A percentile compares a stretch with the other conserved stretches of the same genome.
phyloP scores from a whole-genome alignment of 768 basidiomycete species.

The Dioszegia hungarica region DNA sequence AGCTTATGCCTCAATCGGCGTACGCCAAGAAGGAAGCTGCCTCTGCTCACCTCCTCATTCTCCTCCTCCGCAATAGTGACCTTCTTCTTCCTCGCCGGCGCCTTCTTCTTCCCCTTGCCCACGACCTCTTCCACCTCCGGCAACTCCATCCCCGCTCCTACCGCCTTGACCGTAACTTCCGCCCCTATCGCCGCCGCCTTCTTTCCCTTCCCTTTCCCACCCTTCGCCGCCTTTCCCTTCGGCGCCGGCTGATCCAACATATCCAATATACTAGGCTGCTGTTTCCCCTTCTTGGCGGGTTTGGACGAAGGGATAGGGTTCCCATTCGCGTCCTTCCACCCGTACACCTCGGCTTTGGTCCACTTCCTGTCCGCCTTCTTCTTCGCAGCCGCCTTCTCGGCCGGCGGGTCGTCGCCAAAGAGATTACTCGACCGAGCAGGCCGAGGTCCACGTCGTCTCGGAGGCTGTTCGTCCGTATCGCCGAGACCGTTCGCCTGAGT shows the following conservation, averaged over 20 bases:
- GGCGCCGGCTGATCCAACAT: background rate
- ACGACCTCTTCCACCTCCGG: background rate
- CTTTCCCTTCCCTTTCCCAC: constrained; percentile 2
- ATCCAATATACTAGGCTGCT: background rate
- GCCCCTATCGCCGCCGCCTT: background rate
- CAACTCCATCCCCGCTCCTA: background rate
- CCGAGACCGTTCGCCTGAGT: no score
- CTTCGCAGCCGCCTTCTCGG: background rate
- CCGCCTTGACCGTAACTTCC: background rate
- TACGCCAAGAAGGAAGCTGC: no score
- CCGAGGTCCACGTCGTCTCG: background rate
- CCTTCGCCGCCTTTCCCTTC: background rate
- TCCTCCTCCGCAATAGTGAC: background rate
- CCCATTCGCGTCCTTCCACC: constrained; percentile 1
- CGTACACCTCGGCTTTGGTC: constrained; percentile 1
- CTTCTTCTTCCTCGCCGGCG: constrained; percentile 2
- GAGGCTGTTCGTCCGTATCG: no score
- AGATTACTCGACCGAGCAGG: background rate
- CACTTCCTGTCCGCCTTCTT: background rate
- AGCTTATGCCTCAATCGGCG: no score
- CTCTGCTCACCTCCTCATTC: background rate
- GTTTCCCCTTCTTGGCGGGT: background rate
- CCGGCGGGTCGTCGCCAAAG: background rate
- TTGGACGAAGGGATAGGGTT: constrained; percentile 3
- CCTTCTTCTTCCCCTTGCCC: constrained; percentile 10